phyloP scores from a whole-genome alignment of 345 rosid species.

The Mercurialis annua region DNA sequence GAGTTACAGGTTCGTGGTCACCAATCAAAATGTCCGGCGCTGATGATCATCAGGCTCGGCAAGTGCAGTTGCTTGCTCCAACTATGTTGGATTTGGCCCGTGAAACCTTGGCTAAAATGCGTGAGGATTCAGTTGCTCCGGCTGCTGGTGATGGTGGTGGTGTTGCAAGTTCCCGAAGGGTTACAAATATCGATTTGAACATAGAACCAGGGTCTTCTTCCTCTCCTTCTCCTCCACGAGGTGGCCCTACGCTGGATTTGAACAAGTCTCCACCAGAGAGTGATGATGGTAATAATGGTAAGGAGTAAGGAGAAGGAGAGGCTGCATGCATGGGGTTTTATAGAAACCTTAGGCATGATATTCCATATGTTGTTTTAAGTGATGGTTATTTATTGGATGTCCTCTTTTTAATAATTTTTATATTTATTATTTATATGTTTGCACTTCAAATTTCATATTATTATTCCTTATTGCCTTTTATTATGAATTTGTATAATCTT shows the following conservation, averaged over 20 bases:
- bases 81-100: background rate
- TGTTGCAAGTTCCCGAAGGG: background rate
- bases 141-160: background rate
- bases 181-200: background rate
- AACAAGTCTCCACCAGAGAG: background rate
- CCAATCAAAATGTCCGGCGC: background rate
- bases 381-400: too few species aligned
- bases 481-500: too few species aligned
- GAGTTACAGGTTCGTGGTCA: background rate
- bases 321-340: too few species aligned
- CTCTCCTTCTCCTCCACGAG: background rate
- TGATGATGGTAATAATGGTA: background rate
- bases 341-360: too few species aligned
- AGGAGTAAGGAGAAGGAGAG: background rate
- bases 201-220: background rate
- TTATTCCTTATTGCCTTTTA: too few species aligned
- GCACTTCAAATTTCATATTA: too few species aligned
- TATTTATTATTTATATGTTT: too few species aligned
- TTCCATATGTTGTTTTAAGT: too few species aligned
- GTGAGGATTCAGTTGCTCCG: background rate
- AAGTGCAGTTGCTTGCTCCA: conserved; percentile 4
- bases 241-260: conserved; percentile 8
- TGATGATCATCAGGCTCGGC: background rate
- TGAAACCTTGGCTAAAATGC: background rate
- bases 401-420: too few species aligned